These are phyloP conservation scores for Trichoderma arundinaceum DNA, from an alignment of 2,329 filamentous ascomycete genomes.

Conservation along the genomic window DNA sequence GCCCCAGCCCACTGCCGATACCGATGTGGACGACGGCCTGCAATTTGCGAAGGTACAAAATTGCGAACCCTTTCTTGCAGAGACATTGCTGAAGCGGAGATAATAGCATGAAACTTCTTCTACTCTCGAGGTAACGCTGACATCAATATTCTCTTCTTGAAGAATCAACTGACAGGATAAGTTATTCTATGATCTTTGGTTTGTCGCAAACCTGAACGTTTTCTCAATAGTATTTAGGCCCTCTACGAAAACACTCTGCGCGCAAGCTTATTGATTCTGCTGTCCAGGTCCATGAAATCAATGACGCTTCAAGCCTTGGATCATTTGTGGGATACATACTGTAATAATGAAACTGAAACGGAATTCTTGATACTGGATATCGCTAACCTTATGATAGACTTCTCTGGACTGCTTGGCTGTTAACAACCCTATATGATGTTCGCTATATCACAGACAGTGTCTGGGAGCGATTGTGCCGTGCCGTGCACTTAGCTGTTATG, in stretches of 20 bases:
- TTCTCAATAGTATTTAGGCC: background rate
- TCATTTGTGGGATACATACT: conserved; percentile 9
- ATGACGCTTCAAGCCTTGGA: background rate
- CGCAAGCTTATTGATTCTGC: background rate
- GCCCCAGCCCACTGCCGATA: background rate
- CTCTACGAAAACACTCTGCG: background rate
- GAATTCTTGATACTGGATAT: no score
- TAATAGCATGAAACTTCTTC: conserved; percentile 6
- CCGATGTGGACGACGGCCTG: background rate
- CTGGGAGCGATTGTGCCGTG: conserved; percentile 62
- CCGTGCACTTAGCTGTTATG: conserved; percentile 67
- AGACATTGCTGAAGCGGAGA: background rate
- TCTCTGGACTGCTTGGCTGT: conserved; percentile 73
- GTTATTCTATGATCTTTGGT: conserved; percentile 6
- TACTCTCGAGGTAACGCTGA: background rate
- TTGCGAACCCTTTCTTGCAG: background rate
- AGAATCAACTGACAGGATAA: background rate
- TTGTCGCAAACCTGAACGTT: background rate
- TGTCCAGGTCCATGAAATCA: conserved; percentile 4
- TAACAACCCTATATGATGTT: conserved; percentile 67
- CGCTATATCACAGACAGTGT: conserved; percentile 68
- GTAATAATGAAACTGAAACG: no score
- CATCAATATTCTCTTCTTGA: background rate
- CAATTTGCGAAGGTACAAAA: background rate
- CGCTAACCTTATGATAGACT: conserved; percentile 46